Evolutionary conservation across 192 early-diverging fungal genomes (phyloP), one percentile per base, ranked within the genome.

Genomic region (Thamnidium elegans): DNA sequence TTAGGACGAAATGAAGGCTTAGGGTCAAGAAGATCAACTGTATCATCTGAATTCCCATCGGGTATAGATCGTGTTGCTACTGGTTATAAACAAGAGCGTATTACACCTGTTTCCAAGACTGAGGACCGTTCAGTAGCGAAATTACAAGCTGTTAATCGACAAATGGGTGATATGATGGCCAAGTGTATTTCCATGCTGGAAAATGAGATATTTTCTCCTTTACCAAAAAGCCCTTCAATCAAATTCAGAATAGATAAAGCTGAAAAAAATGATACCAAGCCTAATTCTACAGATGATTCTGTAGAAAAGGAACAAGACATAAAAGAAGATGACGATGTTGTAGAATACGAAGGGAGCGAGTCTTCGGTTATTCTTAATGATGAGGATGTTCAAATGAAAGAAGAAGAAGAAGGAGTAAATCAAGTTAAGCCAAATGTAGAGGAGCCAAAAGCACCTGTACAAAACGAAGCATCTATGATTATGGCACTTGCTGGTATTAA

Each of bases 401-500:
- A 14, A 21, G 14, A 9, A 23, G 32, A 42, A 34, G 50, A 63
- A 17, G 34, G 50, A 2, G 11, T n/a, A 46, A 42, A 11, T 0
- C 13, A 26, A 30, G 43, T 8, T 20, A 50, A 63, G 9, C 48
- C n/a, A 11, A 39, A 48, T 10, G 53, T 55, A 31, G 44, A 19
- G 8, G 64, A 62, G 13, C 21, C 58, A 39, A 53, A 52, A 52
- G 58, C 36, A 21, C 19, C 55, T 17, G 19, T n/a, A 26, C 32
- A 23, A 8, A 72, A 83, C 31, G 81, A 75, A 55, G 75, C 73
- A 30, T 58, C 69, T 0, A 54, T 76, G 0, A 52, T 75, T 36
- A 67, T 76, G 47, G 81, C 75, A 4, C 59, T 83, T 9, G 71
- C 72, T 20, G 78, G 79, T 1, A 60, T 85, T n/a, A 83, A 81